Evolutionary conservation across 192 early-diverging fungal species (phyloP).

Genomic region (Coemansia sp.): DNA sequence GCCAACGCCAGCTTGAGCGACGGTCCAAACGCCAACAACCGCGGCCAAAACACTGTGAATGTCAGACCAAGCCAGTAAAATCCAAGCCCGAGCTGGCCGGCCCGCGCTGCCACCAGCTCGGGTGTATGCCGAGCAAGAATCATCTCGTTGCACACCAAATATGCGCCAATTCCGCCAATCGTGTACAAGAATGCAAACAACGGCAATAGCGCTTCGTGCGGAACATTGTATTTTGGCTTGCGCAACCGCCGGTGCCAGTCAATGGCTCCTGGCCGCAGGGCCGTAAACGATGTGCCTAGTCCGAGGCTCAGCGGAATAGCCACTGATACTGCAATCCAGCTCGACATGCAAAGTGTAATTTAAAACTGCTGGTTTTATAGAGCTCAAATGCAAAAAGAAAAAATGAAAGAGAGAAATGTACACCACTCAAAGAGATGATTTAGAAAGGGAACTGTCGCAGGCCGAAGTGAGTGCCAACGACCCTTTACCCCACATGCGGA

Average conservation of each 20-base stretch:
- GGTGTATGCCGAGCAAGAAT: conserved; percentile 23
- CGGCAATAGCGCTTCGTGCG: conserved; percentile 32
- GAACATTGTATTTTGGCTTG: conserved; percentile 42
- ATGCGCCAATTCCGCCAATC: conserved; percentile 36
- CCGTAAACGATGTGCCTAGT: conserved; percentile 25
- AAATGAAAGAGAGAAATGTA: conserved; percentile 7
- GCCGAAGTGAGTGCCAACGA: too few species aligned
- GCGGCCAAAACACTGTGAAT: conserved; percentile 45
- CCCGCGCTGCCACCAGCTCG: conserved; percentile 30
- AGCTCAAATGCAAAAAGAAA: conserved; percentile 2
- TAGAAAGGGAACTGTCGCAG: too few species aligned
- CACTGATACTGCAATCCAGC: conserved; percentile 37
- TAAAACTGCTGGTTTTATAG: not conserved
- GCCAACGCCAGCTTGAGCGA: conserved; percentile 36
- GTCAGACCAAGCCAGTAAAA: conserved; percentile 50
- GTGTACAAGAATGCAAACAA: conserved; percentile 23
- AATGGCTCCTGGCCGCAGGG: conserved; percentile 17
- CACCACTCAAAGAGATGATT: not conserved
- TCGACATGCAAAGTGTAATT: conserved; percentile 31
- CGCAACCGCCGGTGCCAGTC: conserved; percentile 42
- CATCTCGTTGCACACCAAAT: conserved; percentile 38
- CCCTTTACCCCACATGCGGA: too few species aligned
- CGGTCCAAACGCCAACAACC: conserved; percentile 31
- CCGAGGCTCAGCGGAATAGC: conserved; percentile 37
- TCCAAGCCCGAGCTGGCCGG: conserved; percentile 40